A percentile compares a stretch with the other conserved stretches of the same genome.
Evolutionary conservation across 345 rosid genomes (phyloP).

Genomic region (Anacardium occidentale): DNA sequence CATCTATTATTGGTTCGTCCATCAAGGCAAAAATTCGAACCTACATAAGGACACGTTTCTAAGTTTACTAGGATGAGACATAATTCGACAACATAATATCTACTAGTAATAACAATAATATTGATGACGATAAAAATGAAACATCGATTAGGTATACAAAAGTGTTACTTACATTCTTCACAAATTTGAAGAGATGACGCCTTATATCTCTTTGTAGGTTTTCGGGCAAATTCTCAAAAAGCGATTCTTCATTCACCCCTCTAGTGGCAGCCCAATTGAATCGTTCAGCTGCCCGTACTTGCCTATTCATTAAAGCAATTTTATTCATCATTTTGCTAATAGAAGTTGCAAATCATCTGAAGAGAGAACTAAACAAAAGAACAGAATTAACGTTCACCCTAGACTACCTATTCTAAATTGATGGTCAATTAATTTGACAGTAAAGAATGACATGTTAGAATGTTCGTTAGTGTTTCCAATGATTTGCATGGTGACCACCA

Average conservation of each 20-base stretch:
- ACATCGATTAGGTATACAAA: too few species aligned
- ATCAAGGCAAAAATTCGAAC: constrained; percentile 69
- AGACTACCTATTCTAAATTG: not conserved
- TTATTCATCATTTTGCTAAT: constrained; percentile 1
- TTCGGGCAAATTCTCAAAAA: constrained; percentile 77
- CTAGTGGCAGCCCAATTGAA: constrained; percentile 87
- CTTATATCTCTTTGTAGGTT: constrained; percentile 88
- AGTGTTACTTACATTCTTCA: constrained; percentile 74
- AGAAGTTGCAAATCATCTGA: not conserved
- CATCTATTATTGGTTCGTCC: constrained; percentile 71
- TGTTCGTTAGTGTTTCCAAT: not conserved
- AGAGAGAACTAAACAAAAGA: constrained; percentile 1
- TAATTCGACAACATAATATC: not conserved
- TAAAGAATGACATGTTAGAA: too few species aligned
- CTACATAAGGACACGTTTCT: constrained; percentile 33
- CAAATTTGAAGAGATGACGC: constrained; percentile 78
- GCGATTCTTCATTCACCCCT: constrained; percentile 77
- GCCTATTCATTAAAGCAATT: constrained; percentile 42
- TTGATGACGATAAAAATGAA: not conserved
- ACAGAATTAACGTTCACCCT: not conserved
- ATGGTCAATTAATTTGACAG: not conserved
- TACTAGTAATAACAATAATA: too few species aligned
- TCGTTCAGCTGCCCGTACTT: constrained; percentile 77
- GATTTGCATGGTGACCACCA: not conserved
- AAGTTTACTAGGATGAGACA: not conserved